These are phyloP conservation scores for Hippophae rhamnoides DNA, from an alignment of 306 rosid species.

Conservation along the genomic window DNA sequence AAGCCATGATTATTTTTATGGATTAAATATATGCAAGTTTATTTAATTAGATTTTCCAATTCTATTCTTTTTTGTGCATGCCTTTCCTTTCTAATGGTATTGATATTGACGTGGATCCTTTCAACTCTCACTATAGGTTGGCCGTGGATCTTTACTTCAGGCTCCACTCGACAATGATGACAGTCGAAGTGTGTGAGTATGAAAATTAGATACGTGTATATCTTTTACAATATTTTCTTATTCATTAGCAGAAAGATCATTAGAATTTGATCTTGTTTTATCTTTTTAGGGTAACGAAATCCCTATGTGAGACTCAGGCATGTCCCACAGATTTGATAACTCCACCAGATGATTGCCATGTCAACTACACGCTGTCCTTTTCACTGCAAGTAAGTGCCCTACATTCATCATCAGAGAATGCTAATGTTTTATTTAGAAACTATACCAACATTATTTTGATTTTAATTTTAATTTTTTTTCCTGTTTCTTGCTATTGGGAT, in stretches of 20 bases:
- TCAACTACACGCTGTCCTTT: slow-evolving; percentile 84
- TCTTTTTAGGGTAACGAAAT: slow-evolving; percentile 62
- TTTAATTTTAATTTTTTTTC: no score
- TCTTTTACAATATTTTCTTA: slow-evolving; percentile 12
- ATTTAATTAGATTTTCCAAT: not conserved
- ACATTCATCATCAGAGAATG: not conserved
- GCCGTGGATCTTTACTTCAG: slow-evolving; percentile 84
- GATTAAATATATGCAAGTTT: not conserved
- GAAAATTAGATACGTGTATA: slow-evolving; percentile 18
- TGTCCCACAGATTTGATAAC: slow-evolving; percentile 88
- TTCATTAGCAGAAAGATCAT: slow-evolving; percentile 14
- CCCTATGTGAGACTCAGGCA: slow-evolving; percentile 64
- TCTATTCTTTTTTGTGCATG: not conserved
- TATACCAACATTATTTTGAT: no score
- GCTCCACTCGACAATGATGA: slow-evolving; percentile 82
- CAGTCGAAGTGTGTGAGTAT: slow-evolving; percentile 69
- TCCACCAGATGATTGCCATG: slow-evolving; percentile 98
- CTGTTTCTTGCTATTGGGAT: no score
- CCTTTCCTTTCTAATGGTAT: slow-evolving; percentile 2
- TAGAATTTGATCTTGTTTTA: slow-evolving; percentile 15
- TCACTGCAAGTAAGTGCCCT: slow-evolving; percentile 83
- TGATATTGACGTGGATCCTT: slow-evolving; percentile 7
- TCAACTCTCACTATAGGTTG: slow-evolving; percentile 51
- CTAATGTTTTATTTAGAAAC: no score
- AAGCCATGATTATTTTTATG: slow-evolving; percentile 26